phyloP scores from a whole-genome alignment of 345 rosid species.

The Rhodamnia rubescens region DNA sequence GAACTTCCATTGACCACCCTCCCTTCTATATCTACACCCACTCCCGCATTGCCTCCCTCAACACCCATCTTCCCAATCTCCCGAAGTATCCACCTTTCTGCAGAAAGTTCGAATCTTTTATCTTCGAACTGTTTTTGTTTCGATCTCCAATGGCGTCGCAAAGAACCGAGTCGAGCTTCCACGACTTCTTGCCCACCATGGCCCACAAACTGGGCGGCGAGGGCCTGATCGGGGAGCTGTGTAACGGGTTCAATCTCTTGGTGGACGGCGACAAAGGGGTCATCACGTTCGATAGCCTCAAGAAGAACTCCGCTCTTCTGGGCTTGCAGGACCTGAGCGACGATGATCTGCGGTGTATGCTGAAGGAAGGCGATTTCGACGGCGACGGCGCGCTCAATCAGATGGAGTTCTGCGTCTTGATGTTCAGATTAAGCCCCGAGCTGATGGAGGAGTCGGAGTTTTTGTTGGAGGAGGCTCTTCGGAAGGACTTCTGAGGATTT shows the following conservation, averaged over 20 bases:
- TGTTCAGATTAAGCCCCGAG: conserved; percentile 80
- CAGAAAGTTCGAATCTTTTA: neutral
- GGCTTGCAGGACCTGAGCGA: conserved; percentile 68
- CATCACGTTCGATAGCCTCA: conserved; percentile 65
- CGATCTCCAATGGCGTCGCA: conserved; percentile 22
- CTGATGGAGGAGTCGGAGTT: conserved; percentile 68
- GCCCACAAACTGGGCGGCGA: conserved; percentile 77
- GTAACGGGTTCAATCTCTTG: conserved; percentile 69
- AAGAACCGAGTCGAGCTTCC: conserved; percentile 22
- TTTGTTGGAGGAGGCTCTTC: conserved; percentile 52
- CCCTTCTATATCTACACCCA: conserved; percentile 4
- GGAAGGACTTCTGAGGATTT: conserved; percentile 24
- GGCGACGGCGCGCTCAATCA: conserved; percentile 68
- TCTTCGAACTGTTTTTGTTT: neutral
- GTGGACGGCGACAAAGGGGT: conserved; percentile 57
- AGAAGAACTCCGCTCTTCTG: conserved; percentile 41
- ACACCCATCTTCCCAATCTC: neutral
- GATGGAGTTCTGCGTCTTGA: conserved; percentile 93
- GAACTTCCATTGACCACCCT: conserved; percentile 22
- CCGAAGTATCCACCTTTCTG: neutral
- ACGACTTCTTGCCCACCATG: conserved; percentile 69
- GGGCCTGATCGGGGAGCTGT: conserved; percentile 61
- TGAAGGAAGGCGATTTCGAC: conserved; percentile 68
- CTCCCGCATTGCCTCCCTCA: neutral
- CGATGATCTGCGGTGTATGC: conserved; percentile 56